These are phyloP conservation scores for Porpolomopsis calyptriformis DNA, from an alignment of 768 basidiomycete genomes.

Conservation along the genomic window DNA sequence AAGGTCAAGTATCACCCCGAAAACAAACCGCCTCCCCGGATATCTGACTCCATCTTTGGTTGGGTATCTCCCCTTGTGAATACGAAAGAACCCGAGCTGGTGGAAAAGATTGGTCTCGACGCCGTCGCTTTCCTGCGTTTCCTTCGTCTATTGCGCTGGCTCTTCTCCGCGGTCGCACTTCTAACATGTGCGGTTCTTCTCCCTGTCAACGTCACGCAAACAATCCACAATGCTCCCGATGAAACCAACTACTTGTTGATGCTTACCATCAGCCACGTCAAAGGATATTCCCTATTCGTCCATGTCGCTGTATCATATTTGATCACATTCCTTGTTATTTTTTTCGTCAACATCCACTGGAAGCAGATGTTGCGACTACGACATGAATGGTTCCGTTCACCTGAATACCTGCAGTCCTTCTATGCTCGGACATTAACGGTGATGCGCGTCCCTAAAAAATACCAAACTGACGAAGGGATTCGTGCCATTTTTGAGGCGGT, in stretches of 20 bases:
- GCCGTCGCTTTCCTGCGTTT: slow-evolving; percentile 91
- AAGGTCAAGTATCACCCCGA: slow-evolving; percentile 74
- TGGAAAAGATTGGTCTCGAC: slow-evolving; percentile 85
- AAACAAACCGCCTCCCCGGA: slow-evolving; percentile 56
- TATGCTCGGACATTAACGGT: slow-evolving; percentile 89
- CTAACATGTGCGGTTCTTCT: slow-evolving; percentile 66
- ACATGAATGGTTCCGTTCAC: slow-evolving; percentile 78
- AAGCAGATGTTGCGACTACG: slow-evolving; percentile 68
- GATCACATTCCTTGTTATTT: slow-evolving; percentile 66
- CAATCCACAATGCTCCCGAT: slow-evolving; percentile 55
- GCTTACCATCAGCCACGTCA: slow-evolving; percentile 79
- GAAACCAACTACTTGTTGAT: slow-evolving; percentile 59
- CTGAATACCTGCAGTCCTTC: slow-evolving; percentile 81
- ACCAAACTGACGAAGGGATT: slow-evolving; percentile 80
- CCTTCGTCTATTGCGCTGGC: slow-evolving; percentile 68
- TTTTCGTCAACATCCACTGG: slow-evolving; percentile 68
- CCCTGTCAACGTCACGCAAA: slow-evolving; percentile 73
- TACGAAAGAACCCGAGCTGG: slow-evolving; percentile 79
- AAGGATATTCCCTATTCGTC: slow-evolving; percentile 62
- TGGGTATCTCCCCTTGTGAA: slow-evolving; percentile 84
- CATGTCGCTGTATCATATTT: slow-evolving; percentile 79
- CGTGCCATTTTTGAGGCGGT: slow-evolving; percentile 61
- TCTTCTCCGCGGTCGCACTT: slow-evolving; percentile 55
- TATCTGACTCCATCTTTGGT: slow-evolving; percentile 67
- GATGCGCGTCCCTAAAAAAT: slow-evolving; percentile 65